Base-by-base conservation (phyloP, 768 basidiomycete species). In the Psilocybe subaeruginosa region DNA sequence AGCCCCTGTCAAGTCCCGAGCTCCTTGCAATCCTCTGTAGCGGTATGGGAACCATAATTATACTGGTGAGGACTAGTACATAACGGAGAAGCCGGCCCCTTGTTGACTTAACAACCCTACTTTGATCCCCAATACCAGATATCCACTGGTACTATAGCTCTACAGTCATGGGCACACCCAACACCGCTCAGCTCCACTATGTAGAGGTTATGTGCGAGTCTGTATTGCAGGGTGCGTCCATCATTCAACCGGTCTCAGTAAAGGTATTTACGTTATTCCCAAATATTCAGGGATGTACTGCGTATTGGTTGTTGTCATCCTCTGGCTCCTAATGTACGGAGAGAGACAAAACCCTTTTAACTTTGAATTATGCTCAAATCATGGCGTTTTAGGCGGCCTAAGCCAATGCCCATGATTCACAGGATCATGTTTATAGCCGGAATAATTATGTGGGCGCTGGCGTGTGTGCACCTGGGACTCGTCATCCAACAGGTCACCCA, bases 401-500 rank as follows among this genome's bases (percentile, higher is more conserved):
- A 37, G 8, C 19, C 30, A 29, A 58, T 58, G 57, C 57, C 49
- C 7, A 39, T 51, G 37, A 58, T 58, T n/a, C 57, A 58, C 37
- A 39, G 33, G 43, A 16, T 56, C 29, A 56, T 56, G 54, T 58
- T 58, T 17, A 14, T 58, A 1, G 57, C 57, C 11, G 57, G 57
- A 14, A 50, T 58, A 17, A 7, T 58, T 1, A 58, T 58, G 57
- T 58, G 57, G 57, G 35, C 33, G 33, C 57, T 58, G 3, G 33
- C 57, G 11, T 58, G 48, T 43, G 57, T 51, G n/a, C 57, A 58
- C 43, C 37, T 58, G 29, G 57, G 57, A 14, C 57, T 58, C 35
- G 57, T 58, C 12, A 58, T 58, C 37, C 57, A 58, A 17, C 57
- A 58, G 39, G 57, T 58, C 16, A 58, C 57, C 16, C 57, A 58